Base-by-base conservation (phyloP, 768 basidiomycete species). In the Pleurotus platypus region DNA sequence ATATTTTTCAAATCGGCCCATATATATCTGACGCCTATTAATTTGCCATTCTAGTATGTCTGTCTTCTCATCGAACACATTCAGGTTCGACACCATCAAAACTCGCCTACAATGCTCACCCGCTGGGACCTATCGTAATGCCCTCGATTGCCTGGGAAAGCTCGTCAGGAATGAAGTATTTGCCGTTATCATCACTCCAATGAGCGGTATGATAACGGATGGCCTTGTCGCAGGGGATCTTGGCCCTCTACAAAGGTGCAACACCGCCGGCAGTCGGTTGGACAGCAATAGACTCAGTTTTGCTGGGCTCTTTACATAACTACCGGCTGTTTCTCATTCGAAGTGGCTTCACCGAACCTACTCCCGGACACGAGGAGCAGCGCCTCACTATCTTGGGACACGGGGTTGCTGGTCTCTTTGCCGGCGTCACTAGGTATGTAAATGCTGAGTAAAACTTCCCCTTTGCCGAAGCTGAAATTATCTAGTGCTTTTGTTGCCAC, bases 181-280 rank as follows among this genome's bases (percentile, higher is more conserved):
- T 49, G 38, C 15, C 45, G 35, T 42, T 54, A 38, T 27, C 48
- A 12, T 48, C 22, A 20, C 45, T 57, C 43, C 61, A 49, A 5
- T 20, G 24, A 2, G 35, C 30, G 30, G 30, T 9, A 35, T 35
- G n/a, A 6, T 49, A 46, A 7, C 56, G 57, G 4, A 35, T 56
- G 40, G 26, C n/a, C 4, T 54, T 48, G 3, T 62, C 30, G 15
- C 51, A 87, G 82, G 85, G 85, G 22, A 61, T 83, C 15, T 67
- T 84, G 49, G 87, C 86, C 2, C 72, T 90, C 35, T 90, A 89
- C 75, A 89, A 87, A 70, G 87, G 87, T 6, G 86, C 84, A 8
- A 85, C 86, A 2, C 85, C 87, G 16, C 88, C 87, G 5, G 84
- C 85, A 13, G 75, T 89, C 3, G 87, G 86, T 11, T 89, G 87